phyloP scores from a whole-genome alignment of 2,329 filamentous ascomycete genomes.

The Arthrobotrys entomopaga region DNA sequence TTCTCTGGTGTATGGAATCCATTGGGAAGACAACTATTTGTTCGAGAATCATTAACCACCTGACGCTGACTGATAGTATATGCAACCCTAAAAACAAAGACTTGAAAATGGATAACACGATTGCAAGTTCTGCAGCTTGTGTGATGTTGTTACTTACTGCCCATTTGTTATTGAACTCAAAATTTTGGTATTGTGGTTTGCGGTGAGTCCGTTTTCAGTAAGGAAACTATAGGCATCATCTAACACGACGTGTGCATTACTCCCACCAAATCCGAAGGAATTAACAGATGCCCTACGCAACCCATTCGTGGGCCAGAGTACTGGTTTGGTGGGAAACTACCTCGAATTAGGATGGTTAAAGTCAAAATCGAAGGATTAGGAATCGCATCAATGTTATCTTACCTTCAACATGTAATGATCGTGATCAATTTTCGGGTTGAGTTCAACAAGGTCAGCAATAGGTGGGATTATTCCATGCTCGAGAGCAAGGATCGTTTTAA shows the following conservation, averaged over 20 bases:
- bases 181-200: conserved; percentile 17
- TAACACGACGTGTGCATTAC: conserved; percentile 53
- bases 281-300: conserved; percentile 56
- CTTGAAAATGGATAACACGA: too few species aligned
- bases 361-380: too few species aligned
- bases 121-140: neutral
- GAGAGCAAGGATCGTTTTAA: conserved; percentile 67
- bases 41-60: too few species aligned
- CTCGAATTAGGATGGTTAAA: neutral
- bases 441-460: conserved; percentile 51
- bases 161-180: neutral
- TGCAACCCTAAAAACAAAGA: too few species aligned
- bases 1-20: neutral
- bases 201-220: neutral
- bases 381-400: neutral
- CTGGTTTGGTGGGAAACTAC: conserved; percentile 18
- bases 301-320: conserved; percentile 1
- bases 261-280: conserved; percentile 60
- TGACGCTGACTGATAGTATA: too few species aligned
- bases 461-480: conserved; percentile 65
- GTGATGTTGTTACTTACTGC: neutral
- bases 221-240: conserved; percentile 28
- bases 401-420: conserved; percentile 45
- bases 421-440: conserved; percentile 27
- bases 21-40: too few species aligned